Base-by-base conservation (phyloP, 75 land plant species). In the Pinus albicaulis region DNA sequence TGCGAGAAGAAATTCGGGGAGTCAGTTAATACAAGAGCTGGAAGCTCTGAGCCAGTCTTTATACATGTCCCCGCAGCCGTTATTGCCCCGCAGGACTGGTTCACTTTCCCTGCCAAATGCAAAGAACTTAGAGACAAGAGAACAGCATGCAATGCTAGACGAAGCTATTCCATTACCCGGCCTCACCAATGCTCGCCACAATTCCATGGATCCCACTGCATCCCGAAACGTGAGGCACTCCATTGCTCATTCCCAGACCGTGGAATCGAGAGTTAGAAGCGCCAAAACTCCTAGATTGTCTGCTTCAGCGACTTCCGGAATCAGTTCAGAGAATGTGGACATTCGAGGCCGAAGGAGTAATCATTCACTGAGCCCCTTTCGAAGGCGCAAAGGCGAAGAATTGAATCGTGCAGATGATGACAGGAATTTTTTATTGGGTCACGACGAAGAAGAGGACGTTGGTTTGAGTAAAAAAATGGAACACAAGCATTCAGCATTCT, bases 31-130 rank as follows among this genome's bases (percentile, higher is more conserved):
- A 52, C 81, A 86, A 59, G 98, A 95, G 70, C 80, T 95, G 5
- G 95, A 95, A 75, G 89, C 83, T 4, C 83, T 95, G 31, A 90
- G 89, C 77, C 91, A 95, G 26, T 81, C 93, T 38, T 84, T 95
- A 31, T 95, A 92, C 84, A 87, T 87, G 55, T 76, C 93, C 20
- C 61, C 7, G 25, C 82, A 86, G 73, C 71, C 82, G 11, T 48
- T 48, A 48, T 48, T 48, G 55, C 57, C 77, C 73, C 66, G 86
- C 22, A 76, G 91, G 31, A 80, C 81, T 53, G 86, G 86, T 65
- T 89, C 91, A 63, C 83, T 89, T 53, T 87, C 75, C 15, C 81
- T 86, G 64, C 82, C 83, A 25, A 78, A 82, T 57, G 34, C 17
- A 72, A 59, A 59, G 61, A 59, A 19, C 5, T 19, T 23, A 59